These are phyloP conservation scores for Rhizopogon rudus DNA, from an alignment of 768 basidiomycete species.

Conservation along the genomic window DNA sequence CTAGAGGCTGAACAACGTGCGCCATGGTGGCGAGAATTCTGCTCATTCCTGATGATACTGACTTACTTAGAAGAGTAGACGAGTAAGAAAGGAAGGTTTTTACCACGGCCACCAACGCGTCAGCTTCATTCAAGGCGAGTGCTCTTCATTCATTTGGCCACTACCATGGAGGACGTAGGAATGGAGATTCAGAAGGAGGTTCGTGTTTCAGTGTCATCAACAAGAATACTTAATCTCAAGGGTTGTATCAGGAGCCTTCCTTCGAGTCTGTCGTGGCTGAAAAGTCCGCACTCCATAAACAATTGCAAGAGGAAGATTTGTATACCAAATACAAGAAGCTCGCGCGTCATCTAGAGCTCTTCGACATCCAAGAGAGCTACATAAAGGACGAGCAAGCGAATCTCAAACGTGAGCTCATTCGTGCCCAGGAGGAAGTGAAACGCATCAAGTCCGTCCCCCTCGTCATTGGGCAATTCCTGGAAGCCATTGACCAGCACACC, in stretches of 20 bases:
- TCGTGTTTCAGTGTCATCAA: slow-evolving; percentile 17
- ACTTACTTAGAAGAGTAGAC: neutral
- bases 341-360: slow-evolving; percentile 89
- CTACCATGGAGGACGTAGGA: slow-evolving; percentile 82
- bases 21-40: slow-evolving; percentile 49
- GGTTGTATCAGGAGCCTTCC: slow-evolving; percentile 67
- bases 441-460: slow-evolving; percentile 98
- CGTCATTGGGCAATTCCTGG: slow-evolving; percentile 98
- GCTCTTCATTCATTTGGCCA: slow-evolving; percentile 9
- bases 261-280: slow-evolving; percentile 86
- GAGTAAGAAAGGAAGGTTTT: slow-evolving; percentile 21
- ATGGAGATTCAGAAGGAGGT: slow-evolving; percentile 83
- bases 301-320: slow-evolving; percentile 87
- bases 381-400: slow-evolving; percentile 99
- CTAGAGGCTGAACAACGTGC: slow-evolving; percentile 78
- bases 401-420: slow-evolving; percentile 94
- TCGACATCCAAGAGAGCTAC: slow-evolving; percentile 92
- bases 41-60: neutral
- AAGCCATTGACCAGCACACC: slow-evolving; percentile 96
- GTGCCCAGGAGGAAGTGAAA: slow-evolving; percentile 99
- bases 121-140: slow-evolving; percentile 9
- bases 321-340: slow-evolving; percentile 98
- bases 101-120: slow-evolving; percentile 28
- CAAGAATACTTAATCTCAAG: slow-evolving; percentile 3
- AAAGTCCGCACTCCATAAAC: slow-evolving; percentile 82